Conservation (phyloP, 202 grass and related monocot genomes). For the Dendrocalamus latiflorus region DNA sequence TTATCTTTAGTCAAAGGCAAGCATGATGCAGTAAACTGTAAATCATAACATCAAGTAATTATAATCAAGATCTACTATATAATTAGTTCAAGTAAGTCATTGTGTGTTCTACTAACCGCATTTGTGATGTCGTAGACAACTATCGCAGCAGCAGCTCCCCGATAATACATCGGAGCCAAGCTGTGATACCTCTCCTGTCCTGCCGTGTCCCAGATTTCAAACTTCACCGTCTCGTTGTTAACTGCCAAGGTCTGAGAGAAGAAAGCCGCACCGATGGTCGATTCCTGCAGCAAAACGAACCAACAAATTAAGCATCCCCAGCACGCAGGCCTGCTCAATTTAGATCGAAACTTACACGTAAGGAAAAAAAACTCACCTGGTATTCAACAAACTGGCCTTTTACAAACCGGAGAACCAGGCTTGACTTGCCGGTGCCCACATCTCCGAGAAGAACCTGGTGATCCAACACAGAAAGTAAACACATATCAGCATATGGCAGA, state of each 20-base stretch:
- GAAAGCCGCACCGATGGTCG: constrained; percentile 80
- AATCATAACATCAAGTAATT: neutral
- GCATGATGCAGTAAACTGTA: neutral
- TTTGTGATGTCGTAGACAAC: constrained; percentile 87
- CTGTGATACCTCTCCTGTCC: constrained; percentile 90
- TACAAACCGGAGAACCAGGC: constrained; percentile 82
- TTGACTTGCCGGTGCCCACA: constrained; percentile 82
- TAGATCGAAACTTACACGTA: neutral
- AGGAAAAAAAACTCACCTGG: constrained; percentile 47
- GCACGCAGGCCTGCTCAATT: neutral
- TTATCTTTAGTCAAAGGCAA: too few species aligned
- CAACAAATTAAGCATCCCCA: neutral
- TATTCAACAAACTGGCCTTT: constrained; percentile 89
- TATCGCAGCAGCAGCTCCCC: constrained; percentile 64
- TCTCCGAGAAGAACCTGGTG: constrained; percentile 76
- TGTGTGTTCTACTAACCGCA: constrained; percentile 30
- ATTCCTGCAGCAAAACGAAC: constrained; percentile 42
- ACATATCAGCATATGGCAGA: neutral
- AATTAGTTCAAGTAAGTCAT: neutral
- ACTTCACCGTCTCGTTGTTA: constrained; percentile 71
- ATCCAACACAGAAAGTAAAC: neutral
- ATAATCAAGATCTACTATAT: neutral
- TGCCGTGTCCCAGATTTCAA: constrained; percentile 92
- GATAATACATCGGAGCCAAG: constrained; percentile 85
- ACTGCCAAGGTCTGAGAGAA: constrained; percentile 84